Evolutionary conservation across 1,284 basidiomycete species (phyloP).

Genomic region (Schizophyllum amplum): DNA sequence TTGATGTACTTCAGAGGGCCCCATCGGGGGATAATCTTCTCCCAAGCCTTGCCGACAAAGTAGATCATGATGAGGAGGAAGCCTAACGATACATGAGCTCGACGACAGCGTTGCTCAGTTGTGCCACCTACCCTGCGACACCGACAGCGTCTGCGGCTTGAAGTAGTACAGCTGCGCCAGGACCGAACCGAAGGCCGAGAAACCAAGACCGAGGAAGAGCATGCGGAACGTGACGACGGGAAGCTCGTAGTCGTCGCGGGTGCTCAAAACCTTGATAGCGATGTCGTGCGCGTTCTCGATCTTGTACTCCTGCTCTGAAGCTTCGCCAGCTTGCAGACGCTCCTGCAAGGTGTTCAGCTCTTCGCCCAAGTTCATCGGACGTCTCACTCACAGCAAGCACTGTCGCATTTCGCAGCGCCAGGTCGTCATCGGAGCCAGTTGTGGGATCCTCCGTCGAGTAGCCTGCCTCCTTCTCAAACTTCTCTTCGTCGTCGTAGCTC

Average conservation of each 20-base stretch:
- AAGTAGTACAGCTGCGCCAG: constrained; percentile 15
- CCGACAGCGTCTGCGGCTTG: constrained; percentile 14
- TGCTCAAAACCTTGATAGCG: constrained; percentile 14
- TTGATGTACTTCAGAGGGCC: constrained; percentile 12
- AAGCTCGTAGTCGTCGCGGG: constrained; percentile 12
- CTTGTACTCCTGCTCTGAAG: constrained; percentile 10
- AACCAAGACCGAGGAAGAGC: constrained; percentile 4
- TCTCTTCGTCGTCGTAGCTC: not conserved
- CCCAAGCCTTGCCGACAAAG: constrained; percentile 32
- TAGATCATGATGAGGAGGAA: constrained; percentile 14
- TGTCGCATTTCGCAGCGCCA: not conserved
- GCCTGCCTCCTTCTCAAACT: not conserved
- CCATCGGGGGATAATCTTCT: constrained; percentile 8
- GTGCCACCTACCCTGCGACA: constrained; percentile 5
- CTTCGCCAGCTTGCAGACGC: constrained; percentile 9
- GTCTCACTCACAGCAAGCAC: not conserved
- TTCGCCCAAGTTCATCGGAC: not conserved
- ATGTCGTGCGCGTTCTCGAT: constrained; percentile 12
- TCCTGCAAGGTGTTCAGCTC: constrained; percentile 1
- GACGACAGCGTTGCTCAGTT: not conserved
- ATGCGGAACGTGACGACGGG: constrained; percentile 13
- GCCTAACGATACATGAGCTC: not conserved
- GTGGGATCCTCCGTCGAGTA: not conserved
- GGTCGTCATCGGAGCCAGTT: not conserved
- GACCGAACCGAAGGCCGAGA: constrained; percentile 10